A percentile compares a stretch with the other conserved stretches of the same genome.
Conservation (phyloP, 225 moss, liverwort and hornwort genomes). For the Climacium dendroides region DNA sequence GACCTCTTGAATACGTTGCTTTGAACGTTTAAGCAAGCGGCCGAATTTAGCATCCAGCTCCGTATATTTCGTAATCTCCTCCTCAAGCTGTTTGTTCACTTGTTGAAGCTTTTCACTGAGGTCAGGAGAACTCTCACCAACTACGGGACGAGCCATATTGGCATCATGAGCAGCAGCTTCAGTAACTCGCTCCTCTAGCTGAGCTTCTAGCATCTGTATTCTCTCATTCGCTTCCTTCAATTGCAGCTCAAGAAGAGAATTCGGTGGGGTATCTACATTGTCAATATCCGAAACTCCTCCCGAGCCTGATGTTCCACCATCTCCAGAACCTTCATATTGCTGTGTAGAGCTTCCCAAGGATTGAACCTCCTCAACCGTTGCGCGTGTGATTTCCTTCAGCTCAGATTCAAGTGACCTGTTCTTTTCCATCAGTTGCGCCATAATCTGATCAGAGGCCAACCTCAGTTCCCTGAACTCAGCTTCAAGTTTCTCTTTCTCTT, state of each 20-base stretch:
- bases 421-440: conserved; percentile 24
- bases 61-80: conserved; percentile 62
- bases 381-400: conserved; percentile 12
- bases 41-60: conserved; percentile 96
- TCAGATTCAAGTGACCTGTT: conserved; percentile 25
- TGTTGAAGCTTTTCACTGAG: conserved; percentile 12
- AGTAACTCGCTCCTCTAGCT: conserved; percentile 25
- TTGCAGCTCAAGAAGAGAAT: conserved; percentile 25
- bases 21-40: conserved; percentile 86
- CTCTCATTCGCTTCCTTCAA: conserved; percentile 27
- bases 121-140: conserved; percentile 9
- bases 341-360: neutral
- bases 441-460: conserved; percentile 10
- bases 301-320: neutral
- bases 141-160: conserved; percentile 12
- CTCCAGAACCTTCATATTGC: neutral
- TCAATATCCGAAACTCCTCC: neutral
- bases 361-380: conserved; percentile 4
- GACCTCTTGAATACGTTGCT: conserved; percentile 94
- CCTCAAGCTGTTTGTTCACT: conserved; percentile 40
- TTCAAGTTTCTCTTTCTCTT: conserved; percentile 27
- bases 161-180: conserved; percentile 40
- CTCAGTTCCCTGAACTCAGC: conserved; percentile 15
- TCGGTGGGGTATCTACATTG: neutral
- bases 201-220: conserved; percentile 13